Evolutionary conservation across 495 filamentous ascomycete genomes (phyloP).

Genomic region (Podospora tetraspora): DNA sequence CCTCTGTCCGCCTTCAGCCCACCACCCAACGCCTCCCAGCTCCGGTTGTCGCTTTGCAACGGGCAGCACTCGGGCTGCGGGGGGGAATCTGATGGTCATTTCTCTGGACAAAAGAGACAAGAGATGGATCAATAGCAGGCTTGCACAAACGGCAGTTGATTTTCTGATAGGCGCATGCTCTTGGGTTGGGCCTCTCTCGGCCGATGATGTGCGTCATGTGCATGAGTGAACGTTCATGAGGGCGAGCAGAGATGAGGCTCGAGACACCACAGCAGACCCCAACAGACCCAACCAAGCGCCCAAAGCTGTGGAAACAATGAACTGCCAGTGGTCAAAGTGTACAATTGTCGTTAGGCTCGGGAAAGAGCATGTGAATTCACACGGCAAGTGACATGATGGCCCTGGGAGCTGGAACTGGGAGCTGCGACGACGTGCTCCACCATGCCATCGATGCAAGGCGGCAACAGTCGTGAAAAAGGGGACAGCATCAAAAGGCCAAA

Average conservation of each 20-base stretch:
- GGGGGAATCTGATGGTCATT: neutral
- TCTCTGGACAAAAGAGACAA: neutral
- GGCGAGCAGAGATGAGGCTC: neutral
- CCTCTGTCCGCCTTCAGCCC: neutral
- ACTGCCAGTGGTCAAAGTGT: neutral
- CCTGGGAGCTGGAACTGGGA: neutral
- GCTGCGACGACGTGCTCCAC: neutral
- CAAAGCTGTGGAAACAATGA: neutral
- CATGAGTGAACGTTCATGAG: neutral
- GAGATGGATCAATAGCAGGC: neutral
- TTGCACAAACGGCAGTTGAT: neutral
- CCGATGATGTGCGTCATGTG: neutral
- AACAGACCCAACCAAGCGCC: neutral
- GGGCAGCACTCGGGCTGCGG: neutral
- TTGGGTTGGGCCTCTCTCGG: neutral
- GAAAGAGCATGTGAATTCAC: neutral
- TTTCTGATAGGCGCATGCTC: neutral
- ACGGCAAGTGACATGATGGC: neutral
- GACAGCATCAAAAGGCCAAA: neutral
- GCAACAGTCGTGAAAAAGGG: neutral
- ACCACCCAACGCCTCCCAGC: neutral
- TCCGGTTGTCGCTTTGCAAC: neutral
- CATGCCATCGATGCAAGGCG: neutral
- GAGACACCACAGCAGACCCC: neutral
- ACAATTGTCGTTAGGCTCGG: neutral